phyloP scores from a whole-genome alignment of 805 yeast species.

The Ogataea sp. region DNA sequence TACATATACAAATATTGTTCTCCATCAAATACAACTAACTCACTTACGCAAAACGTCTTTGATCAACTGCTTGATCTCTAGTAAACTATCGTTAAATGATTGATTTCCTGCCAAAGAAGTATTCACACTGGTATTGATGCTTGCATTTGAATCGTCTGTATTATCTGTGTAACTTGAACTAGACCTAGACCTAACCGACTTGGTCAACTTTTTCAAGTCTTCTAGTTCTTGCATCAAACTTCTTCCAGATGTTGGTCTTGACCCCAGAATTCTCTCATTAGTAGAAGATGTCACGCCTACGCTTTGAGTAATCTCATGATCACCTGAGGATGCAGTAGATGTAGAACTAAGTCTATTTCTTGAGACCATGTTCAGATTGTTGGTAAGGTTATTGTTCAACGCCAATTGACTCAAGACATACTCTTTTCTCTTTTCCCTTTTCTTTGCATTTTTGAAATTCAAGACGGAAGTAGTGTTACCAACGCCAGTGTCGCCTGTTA shows the following conservation, averaged over 20 bases:
- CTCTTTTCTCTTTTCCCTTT: constrained; percentile 1
- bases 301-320: too few relatives aligned
- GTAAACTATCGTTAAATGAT: not conserved
- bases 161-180: not conserved
- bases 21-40: not conserved
- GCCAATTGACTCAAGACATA: not conserved
- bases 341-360: too few relatives aligned
- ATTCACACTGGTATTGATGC: not conserved
- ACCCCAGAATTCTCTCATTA: too few relatives aligned
- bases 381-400: not conserved
- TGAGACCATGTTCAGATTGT: too few relatives aligned
- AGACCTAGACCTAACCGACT: too few relatives aligned
- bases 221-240: too few relatives aligned
- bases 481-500: too few relatives aligned
- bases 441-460: not conserved
- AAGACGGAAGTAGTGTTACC: not conserved
- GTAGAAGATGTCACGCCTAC: too few relatives aligned
- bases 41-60: constrained; percentile 2
- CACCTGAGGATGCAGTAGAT: too few relatives aligned
- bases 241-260: too few relatives aligned
- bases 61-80: constrained; percentile 3
- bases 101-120: not conserved
- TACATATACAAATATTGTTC: too few relatives aligned
- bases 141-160: not conserved
- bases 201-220: too few relatives aligned